Percentiles rank a stretch among this genome's conserved stretches.
Evolutionary conservation across 768 basidiomycete genomes (phyloP).

Genomic region (Tylopilus plumbeoviolaceoides): DNA sequence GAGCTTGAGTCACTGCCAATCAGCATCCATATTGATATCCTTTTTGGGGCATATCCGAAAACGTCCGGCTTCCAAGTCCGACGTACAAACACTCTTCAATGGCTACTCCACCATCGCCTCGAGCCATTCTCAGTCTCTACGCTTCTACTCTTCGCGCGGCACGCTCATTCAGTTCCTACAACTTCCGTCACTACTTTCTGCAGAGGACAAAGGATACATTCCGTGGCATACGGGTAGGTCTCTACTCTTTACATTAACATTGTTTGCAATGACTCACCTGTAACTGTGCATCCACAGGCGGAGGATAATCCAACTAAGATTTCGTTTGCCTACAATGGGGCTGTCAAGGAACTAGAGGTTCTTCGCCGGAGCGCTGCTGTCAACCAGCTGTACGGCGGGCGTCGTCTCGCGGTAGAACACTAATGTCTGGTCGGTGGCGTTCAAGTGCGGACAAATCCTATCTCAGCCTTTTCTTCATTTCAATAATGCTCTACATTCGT

Average conservation of each 20-base stretch:
- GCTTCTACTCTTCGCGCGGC: constrained; percentile 70
- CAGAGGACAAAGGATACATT: constrained; percentile 48
- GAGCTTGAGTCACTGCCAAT: too few relatives aligned
- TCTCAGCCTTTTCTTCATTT: not conserved
- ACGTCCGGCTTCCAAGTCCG: not conserved
- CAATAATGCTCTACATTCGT: not conserved
- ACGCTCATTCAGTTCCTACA: constrained; percentile 84
- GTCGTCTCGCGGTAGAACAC: constrained; percentile 81
- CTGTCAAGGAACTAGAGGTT: constrained; percentile 53
- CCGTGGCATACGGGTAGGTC: not conserved
- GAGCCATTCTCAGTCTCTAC: constrained; percentile 75
- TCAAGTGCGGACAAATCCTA: not conserved
- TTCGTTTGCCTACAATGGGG: constrained; percentile 61
- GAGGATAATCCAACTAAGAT: constrained; percentile 57
- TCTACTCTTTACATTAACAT: not conserved
- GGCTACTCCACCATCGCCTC: constrained; percentile 51
- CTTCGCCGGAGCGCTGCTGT: constrained; percentile 70
- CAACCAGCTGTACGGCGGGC: constrained; percentile 79
- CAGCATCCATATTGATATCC: not conserved
- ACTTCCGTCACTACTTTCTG: constrained; percentile 84
- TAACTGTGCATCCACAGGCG: constrained; percentile 33
- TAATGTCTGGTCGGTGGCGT: not conserved
- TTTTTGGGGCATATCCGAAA: not conserved
- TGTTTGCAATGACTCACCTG: not conserved
- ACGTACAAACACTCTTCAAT: too few relatives aligned